These are phyloP conservation scores for Nannochloris sp. DNA, from an alignment of 139 green algal genomes.

Conservation along the genomic window DNA sequence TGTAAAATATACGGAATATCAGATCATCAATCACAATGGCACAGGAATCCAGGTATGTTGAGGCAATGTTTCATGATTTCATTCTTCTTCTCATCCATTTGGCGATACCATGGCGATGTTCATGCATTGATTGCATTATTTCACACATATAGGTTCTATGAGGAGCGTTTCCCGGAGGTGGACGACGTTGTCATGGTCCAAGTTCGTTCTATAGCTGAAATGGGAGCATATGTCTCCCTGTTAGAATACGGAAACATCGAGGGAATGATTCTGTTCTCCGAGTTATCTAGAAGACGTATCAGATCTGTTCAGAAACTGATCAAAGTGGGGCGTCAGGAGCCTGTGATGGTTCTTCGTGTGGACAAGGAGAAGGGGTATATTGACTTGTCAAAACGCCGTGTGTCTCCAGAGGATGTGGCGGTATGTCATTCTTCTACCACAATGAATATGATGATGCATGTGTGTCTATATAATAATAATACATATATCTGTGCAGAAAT, in stretches of 20 bases:
- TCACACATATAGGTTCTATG: slow-evolving; percentile 80
- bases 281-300: slow-evolving; percentile 95
- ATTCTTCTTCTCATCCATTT: not conserved
- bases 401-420: slow-evolving; percentile 85
- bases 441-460: no score
- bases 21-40: slow-evolving; percentile 10
- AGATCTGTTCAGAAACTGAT: slow-evolving; percentile 98
- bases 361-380: slow-evolving; percentile 99
- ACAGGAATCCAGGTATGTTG: slow-evolving; percentile 25
- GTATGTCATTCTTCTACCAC: not conserved
- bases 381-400: slow-evolving; percentile 95
- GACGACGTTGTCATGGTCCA: slow-evolving; percentile 98
- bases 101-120: not conserved
- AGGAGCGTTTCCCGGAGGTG: slow-evolving; percentile 89
- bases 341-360: slow-evolving; percentile 99
- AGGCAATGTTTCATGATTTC: not conserved
- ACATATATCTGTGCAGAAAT: slow-evolving; percentile 31
- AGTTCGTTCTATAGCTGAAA: slow-evolving; percentile 90
- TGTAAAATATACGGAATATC: no score
- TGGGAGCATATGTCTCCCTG: slow-evolving; percentile 96
- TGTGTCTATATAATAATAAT: no score
- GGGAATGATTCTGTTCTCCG: slow-evolving; percentile 98
- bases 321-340: slow-evolving; percentile 94
- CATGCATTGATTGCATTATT: slow-evolving; percentile 8
- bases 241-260: slow-evolving; percentile 90